Conservation (phyloP, 176 grass and related monocot species). For the Alloteropsis semialata region DNA sequence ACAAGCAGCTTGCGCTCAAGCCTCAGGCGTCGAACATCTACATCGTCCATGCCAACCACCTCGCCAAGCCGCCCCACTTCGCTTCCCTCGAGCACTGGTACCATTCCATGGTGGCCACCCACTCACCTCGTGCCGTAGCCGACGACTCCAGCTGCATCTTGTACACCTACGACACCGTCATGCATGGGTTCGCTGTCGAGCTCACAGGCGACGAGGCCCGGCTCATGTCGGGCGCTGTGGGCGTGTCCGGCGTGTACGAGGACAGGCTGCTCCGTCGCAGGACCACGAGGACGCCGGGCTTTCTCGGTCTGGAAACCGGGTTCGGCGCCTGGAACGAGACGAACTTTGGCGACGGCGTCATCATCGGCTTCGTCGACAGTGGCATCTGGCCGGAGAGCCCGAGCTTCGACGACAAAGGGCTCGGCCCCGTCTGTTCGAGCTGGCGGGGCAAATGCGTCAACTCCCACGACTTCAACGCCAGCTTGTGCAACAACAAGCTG, state of each 20-base stretch:
- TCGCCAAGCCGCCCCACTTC: too few species aligned
- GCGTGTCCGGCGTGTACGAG: conserved; percentile 35
- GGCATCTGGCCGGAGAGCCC: conserved; percentile 49
- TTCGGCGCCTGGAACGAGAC: too few species aligned
- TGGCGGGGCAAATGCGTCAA: conserved; percentile 31
- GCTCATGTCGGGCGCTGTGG: conserved; percentile 9
- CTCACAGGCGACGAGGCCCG: conserved; percentile 33
- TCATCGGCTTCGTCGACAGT: conserved; percentile 53
- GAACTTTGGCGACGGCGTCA: conserved; percentile 36
- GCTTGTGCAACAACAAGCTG: conserved; percentile 57
- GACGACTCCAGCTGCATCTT: conserved; percentile 17
- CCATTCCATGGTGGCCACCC: conserved; percentile 37
- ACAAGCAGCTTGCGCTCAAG: neutral
- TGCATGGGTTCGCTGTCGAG: conserved; percentile 40
- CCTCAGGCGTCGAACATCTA: conserved; percentile 14
- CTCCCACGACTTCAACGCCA: conserved; percentile 40
- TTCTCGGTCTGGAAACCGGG: conserved; percentile 44
- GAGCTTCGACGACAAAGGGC: conserved; percentile 38
- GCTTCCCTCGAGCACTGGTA: conserved; percentile 34
- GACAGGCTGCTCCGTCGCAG: neutral
- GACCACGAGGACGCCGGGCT: conserved; percentile 45
- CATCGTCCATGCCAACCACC: conserved; percentile 39
- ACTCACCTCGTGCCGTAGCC: too few species aligned
- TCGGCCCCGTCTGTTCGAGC: neutral
- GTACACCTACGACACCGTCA: conserved; percentile 46